Evolutionary conservation across 2,329 filamentous ascomycete genomes (phyloP), one percentile per base, ranked within the genome.

Genomic region (Paraconiothyrium brasiliense): DNA sequence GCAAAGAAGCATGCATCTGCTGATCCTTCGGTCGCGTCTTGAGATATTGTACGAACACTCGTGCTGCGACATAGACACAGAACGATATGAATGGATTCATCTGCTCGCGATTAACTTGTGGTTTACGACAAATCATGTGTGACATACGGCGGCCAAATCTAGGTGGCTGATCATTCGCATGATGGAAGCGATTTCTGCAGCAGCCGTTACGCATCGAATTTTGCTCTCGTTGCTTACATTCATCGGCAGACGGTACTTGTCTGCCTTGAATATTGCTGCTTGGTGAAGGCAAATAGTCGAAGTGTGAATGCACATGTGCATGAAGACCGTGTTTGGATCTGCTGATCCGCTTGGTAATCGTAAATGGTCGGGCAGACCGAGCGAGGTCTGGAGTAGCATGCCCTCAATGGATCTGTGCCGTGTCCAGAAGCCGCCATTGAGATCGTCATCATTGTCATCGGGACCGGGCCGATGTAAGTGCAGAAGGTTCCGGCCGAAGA

Each of bases 201-300:
- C 95, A 13, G 94, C 93, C 24, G 93, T 93, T 61, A 98, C 93
- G 71, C 95, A 98, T 63, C 95, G 87, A 14, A 95, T 88, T 78
- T 97, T 97, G 78, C 94, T 97, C 75, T 98, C 94, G 1, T 91
- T 89, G 65, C 92, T 90, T 50, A 97, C 90, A 20, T 90, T 89
- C 1, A 86, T 82, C 0, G 92, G 89, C 63, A 97, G 82, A 57
- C 89, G 87, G 78, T 97, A 91, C 80, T 93, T 95, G 71, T 98
- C 94, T 0, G 94, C 93, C 76, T 97, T 98, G 85, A 94, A 97
- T 22, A 99, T 98, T 30, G 95, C 95, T 2, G 94, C 95, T 80
- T 99, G 95, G 73, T 99, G 95, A n/a, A 99, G 83, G 77, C 94
- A 98, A 57, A 99, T 98, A 1, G 93, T 93, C 0, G 94, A 97